Base-by-base conservation (phyloP, 805 yeast genomes). In the Dipodascus geniculatus region DNA sequence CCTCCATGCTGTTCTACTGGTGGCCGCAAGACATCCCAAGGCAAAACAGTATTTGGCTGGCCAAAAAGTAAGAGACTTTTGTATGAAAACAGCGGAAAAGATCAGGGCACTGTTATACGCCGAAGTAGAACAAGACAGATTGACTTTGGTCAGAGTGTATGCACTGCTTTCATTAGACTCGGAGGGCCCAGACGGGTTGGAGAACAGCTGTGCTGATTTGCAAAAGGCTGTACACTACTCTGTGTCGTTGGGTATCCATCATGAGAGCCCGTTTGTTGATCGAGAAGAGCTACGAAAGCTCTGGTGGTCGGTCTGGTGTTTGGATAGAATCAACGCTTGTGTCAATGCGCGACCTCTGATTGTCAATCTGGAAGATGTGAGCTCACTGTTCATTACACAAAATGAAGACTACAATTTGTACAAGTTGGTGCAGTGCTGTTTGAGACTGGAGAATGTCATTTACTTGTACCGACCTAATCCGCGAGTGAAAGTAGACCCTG, bases 1-100 rank as follows among this genome's bases (percentile, higher is more conserved):
- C 28, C 55, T 70, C 19, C 75, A 74, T 53, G 74, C 77, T 1
- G 70, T 75, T 38, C 63, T 74, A n/a, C 60, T 75, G 20, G 67
- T 65, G 11, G 72, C 76, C 0, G 69, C 75, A 8, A 61, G 75
- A 19, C 75, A 75, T 53, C 68, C 69, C 1, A 60, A 63, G 14
- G 72, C 74, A 4, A 58, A 56, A 14, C 57, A 56, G 33, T 62
- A 61, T 35, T 55, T 71, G 3, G 63, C 61, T 9, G 55, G 57
- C 19, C 68, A 67, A 49, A 48, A 64, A 8, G 61, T 69, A 24
- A 60, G 66, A 22, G 63, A 63, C 51, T 68, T 68, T 56, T 67
- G 71, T 28, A 57, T 68, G 3, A 51, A 59, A 17, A 59, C 67
- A 9, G 60, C 68, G 48, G 56, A 68, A 53, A 71, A 71, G 55